A percentile compares a stretch with the other conserved stretches of the same genome.
These are phyloP conservation scores for Plasmodium coatneyi DNA, from an alignment of 169 alveolate genomes.

Conservation along the genomic window DNA sequence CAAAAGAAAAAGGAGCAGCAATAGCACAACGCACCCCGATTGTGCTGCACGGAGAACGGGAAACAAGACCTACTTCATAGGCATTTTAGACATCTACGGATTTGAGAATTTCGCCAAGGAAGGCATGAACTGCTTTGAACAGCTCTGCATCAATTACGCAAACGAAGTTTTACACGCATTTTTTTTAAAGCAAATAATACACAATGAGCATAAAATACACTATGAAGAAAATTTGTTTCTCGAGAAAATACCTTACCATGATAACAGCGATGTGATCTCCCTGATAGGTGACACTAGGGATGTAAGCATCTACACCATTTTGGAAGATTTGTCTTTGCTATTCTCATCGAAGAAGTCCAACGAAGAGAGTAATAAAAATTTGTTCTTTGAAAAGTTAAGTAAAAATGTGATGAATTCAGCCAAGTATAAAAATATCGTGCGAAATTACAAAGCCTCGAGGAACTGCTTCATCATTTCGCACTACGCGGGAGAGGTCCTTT, in stretches of 20 bases:
- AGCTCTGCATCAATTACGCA: slow-evolving; percentile 91
- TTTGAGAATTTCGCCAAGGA: slow-evolving; percentile 88
- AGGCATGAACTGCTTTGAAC: slow-evolving; percentile 88
- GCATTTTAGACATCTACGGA: slow-evolving; percentile 89
- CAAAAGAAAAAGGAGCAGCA: background rate
- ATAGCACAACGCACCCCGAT: background rate
- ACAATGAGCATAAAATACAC: slow-evolving; percentile 84
- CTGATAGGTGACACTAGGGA: slow-evolving; percentile 77
- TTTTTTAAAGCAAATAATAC: slow-evolving; percentile 89
- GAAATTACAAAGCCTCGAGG: slow-evolving; percentile 58
- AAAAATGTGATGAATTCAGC: slow-evolving; percentile 47
- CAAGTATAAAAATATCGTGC: slow-evolving; percentile 30
- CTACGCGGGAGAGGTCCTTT: slow-evolving; percentile 81
- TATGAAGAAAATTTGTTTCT: slow-evolving; percentile 77
- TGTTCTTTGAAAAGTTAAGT: slow-evolving; percentile 51
- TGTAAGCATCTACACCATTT: slow-evolving; percentile 54
- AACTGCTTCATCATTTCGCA: slow-evolving; percentile 79
- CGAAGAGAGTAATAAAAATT: slow-evolving; percentile 55
- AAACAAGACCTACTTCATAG: slow-evolving; percentile 76
- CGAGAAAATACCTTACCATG: slow-evolving; percentile 76
- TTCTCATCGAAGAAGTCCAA: slow-evolving; percentile 39
- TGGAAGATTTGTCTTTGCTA: slow-evolving; percentile 63
- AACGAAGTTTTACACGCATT: slow-evolving; percentile 90
- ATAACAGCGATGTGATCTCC: slow-evolving; percentile 80
- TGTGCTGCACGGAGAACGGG: background rate